Conservation (phyloP, 2,329 filamentous ascomycete genomes). For the Phialocephala subalpina region DNA sequence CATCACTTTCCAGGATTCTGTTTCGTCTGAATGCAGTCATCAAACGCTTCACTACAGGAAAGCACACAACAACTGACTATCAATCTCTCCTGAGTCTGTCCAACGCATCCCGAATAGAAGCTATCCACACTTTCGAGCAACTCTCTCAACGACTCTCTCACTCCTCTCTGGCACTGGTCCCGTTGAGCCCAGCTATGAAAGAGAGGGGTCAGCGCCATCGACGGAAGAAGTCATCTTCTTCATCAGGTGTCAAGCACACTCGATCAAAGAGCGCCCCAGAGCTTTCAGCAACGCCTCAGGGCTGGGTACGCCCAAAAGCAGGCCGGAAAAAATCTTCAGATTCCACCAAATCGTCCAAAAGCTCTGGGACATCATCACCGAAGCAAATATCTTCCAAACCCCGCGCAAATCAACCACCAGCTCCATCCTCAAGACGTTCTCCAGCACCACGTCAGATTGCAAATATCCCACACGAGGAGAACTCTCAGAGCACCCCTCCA, state of each 20-base stretch:
- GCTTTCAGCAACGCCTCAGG: slow-evolving; percentile 31
- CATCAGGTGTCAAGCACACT: slow-evolving; percentile 22
- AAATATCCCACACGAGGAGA: neutral
- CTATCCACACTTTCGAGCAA: slow-evolving; percentile 56
- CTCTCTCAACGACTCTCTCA: slow-evolving; percentile 50
- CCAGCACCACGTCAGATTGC: neutral
- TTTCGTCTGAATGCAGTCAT: slow-evolving; percentile 52
- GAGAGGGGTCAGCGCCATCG: slow-evolving; percentile 15
- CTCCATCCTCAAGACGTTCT: slow-evolving; percentile 2
- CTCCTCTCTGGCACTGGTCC: slow-evolving; percentile 32
- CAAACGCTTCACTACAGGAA: slow-evolving; percentile 45
- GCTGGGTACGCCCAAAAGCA: slow-evolving; percentile 37
- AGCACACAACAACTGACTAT: slow-evolving; percentile 52
- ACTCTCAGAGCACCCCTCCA: neutral
- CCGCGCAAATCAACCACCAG: neutral
- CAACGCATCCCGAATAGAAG: slow-evolving; percentile 55
- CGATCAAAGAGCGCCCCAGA: slow-evolving; percentile 33
- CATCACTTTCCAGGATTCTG: slow-evolving; percentile 46
- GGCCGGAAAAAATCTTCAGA: slow-evolving; percentile 28
- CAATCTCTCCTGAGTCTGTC: slow-evolving; percentile 56
- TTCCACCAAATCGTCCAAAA: slow-evolving; percentile 15
- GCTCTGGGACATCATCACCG: neutral
- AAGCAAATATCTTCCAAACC: neutral
- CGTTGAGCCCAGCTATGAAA: slow-evolving; percentile 7
- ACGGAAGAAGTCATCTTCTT: slow-evolving; percentile 24